A percentile compares a stretch with the other conserved stretches of the same genome.
These are phyloP conservation scores for Penicillium canariense DNA, from an alignment of 495 filamentous ascomycete species.

Conservation along the genomic window DNA sequence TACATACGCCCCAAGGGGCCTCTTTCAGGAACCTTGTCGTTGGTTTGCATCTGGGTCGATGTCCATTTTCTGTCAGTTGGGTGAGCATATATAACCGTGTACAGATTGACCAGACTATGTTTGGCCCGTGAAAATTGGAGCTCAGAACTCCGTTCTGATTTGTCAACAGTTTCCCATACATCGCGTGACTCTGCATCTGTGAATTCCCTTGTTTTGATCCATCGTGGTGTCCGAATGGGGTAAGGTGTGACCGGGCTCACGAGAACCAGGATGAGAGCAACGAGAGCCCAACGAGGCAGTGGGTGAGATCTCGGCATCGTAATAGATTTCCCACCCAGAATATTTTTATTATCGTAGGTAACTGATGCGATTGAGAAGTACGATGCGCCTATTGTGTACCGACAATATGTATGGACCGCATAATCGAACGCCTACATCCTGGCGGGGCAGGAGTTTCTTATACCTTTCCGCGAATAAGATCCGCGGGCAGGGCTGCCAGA, in stretches of 20 bases:
- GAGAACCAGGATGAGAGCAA: conserved; percentile 11
- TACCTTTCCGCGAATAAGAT: conserved; percentile 1
- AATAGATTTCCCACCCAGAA: not conserved
- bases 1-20: not conserved
- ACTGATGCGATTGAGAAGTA: not conserved
- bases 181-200: not conserved
- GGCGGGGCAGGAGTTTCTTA: conserved; percentile 1
- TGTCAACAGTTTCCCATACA: conserved; percentile 12
- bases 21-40: not conserved
- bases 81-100: not conserved
- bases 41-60: not conserved
- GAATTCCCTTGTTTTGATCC: conserved; percentile 6
- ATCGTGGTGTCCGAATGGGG: conserved; percentile 16
- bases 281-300: conserved; percentile 1
- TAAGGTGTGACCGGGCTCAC: conserved; percentile 12
- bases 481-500: conserved; percentile 2
- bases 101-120: conserved; percentile 9
- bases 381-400: not conserved
- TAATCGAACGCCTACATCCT: not conserved
- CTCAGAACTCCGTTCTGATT: not conserved
- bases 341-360: not conserved
- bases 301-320: conserved; percentile 1
- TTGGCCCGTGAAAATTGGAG: conserved; percentile 1
- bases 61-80: conserved; percentile 1
- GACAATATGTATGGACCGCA: not conserved